phyloP scores from a whole-genome alignment of 306 rosid species.

The Acacia confusa region DNA sequence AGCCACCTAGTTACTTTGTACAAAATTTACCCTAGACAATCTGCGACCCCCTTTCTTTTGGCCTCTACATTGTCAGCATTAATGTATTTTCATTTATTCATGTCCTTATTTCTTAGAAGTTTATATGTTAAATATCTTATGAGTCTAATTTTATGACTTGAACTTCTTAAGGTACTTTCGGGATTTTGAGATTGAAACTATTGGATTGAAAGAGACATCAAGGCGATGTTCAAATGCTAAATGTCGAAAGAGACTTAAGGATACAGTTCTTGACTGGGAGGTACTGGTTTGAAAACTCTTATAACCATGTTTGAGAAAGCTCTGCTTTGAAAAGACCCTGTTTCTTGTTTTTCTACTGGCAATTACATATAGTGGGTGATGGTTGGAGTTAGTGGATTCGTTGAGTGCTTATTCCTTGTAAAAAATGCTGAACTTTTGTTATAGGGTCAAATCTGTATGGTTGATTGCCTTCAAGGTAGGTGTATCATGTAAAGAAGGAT shows the following conservation, averaged over 20 bases:
- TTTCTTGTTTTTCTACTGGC: too few species aligned
- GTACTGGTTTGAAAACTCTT: conserved; percentile 36
- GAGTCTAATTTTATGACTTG: conserved; percentile 28
- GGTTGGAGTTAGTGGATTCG: background rate
- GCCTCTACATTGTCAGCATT: conserved; percentile 13
- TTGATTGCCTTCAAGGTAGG: background rate
- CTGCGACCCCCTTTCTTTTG: conserved; percentile 9
- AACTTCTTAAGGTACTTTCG: conserved; percentile 68
- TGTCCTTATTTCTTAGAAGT: background rate
- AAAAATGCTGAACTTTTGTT: background rate
- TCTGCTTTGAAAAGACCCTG: background rate
- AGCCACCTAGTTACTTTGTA: conserved; percentile 8
- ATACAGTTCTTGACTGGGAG: conserved; percentile 99
- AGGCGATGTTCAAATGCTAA: conserved; percentile 69
- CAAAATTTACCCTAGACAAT: background rate
- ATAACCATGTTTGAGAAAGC: background rate
- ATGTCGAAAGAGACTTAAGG: conserved; percentile 78
- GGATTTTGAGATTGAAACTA: conserved; percentile 92
- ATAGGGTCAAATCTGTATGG: background rate
- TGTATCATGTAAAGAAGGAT: background rate
- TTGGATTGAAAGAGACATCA: conserved; percentile 90
- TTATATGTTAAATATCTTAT: conserved; percentile 4
- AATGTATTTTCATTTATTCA: background rate
- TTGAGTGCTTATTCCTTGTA: background rate
- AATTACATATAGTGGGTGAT: background rate